Percentiles rank a stretch among this genome's conserved stretches.
Conservation (phyloP, 805 yeast species). For the Metschnikowia dekortorum region DNA sequence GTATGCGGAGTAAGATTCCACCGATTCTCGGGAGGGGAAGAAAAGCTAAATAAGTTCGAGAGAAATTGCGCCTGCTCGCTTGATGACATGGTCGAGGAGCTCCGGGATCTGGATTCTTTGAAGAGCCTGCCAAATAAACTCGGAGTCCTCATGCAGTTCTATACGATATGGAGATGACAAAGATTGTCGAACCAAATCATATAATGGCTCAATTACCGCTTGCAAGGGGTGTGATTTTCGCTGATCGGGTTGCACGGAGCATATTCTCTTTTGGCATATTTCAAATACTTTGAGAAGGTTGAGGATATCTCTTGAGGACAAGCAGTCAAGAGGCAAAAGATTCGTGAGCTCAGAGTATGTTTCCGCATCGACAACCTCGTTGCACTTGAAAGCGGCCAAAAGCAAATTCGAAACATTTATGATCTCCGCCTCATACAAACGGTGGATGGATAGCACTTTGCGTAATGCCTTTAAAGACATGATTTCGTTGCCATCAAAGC, state of each 20-base stretch:
- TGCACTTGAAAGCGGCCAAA: slow-evolving; percentile 1
- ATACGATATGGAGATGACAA: slow-evolving; percentile 3
- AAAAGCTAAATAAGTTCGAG: slow-evolving; percentile 7
- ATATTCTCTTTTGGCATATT: slow-evolving; percentile 5
- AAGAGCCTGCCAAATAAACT: slow-evolving; percentile 12
- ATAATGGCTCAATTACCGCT: slow-evolving; percentile 2
- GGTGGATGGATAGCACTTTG: slow-evolving; percentile 2
- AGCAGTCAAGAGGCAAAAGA: background rate
- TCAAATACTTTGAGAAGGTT: slow-evolving; percentile 7
- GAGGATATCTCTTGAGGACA: slow-evolving; percentile 5
- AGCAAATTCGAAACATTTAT: slow-evolving; percentile 5
- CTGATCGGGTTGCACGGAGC: slow-evolving; percentile 4
- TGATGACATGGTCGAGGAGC: slow-evolving; percentile 12
- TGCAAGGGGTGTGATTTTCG: slow-evolving; percentile 7
- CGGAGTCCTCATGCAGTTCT: slow-evolving; percentile 1
- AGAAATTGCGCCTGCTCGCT: slow-evolving; percentile 13
- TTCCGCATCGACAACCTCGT: background rate
- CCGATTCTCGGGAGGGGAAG: background rate
- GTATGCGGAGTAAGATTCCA: background rate
- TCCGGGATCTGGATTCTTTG: slow-evolving; percentile 13
- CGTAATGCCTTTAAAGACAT: background rate
- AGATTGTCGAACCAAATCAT: background rate
- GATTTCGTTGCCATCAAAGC: background rate
- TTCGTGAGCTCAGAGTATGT: background rate
- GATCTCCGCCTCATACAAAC: slow-evolving; percentile 2